Base-by-base conservation (phyloP, 2,329 filamentous ascomycete species). In the Karstenula rhodostoma region DNA sequence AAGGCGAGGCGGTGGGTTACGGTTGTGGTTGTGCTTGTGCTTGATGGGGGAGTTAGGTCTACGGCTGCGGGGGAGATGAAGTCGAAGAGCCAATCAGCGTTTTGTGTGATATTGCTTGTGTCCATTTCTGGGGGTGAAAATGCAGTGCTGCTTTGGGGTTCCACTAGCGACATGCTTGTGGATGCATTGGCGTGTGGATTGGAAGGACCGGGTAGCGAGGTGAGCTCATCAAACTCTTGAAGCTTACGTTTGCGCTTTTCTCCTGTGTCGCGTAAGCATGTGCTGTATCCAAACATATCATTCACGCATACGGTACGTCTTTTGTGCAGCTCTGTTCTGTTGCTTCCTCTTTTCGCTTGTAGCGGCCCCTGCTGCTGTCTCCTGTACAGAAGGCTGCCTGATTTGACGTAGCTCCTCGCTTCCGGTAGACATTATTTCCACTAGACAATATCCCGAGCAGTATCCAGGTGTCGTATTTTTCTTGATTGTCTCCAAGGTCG, bases 241-340 rank as follows among this genome's bases (percentile, higher is more conserved):
- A 50, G n/a, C 32, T 50, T 50, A 17, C 48, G 48, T 10, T 37
- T 50, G 32, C 48, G 48, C 22, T 50, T 50, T 29, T 50, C 48
- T 50, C 48, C 48, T 50, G 19, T 22, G 2, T 33, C 7, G 9
- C 17, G 19, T 27, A 10, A 37, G 13, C 13, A 22, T 12, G 32
- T 19, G n/a, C 13, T 22, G 22, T 29, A 19, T 37, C 10, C 17
- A 6, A 17, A 13, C 48, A 1, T 5, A 35, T 7, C 7, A 35
- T 2, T 37, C 6, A 17, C 35, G 22, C 46, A 37, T 50, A 50
- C 48, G 29, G 32, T 50, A 50, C 12, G 48, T 50, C 22, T 37
- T 50, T 23, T 50, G 48, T 22, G 48, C 48, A 17, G 48, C 48
- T 50, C 48, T 35, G 12, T 50, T 50, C 32, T 50, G 48, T 37